Base-by-base conservation (phyloP, 1,284 basidiomycete species). In the Rhodotorula sp. region DNA sequence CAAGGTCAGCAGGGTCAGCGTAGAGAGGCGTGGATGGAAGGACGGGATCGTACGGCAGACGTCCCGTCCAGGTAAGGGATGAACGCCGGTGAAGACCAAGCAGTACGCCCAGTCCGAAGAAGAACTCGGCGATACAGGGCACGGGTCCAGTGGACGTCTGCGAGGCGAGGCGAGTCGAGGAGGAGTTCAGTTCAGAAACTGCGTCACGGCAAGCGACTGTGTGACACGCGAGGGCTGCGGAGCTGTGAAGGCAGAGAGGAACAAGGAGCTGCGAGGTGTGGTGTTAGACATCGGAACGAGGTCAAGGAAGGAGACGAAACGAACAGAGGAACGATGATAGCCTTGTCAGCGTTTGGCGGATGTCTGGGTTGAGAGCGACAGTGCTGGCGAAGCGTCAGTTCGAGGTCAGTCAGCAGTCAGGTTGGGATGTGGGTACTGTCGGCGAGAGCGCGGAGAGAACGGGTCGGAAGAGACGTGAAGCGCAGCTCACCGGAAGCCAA, bases 41-140 rank as follows among this genome's bases (percentile, higher is more conserved):
- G n/a, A n/a, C n/a, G n/a, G n/a, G n/a, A n/a, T n/a, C 54, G 54
- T 24, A 48, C 55, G 73, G 74, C 77, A 80, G 0, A 73, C 68
- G 37, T 80, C 79, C 79, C 51, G 79, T 77, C 4, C 4, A 80
- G 48, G 61, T 78, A 79, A 11, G 60, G 55, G 65, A 87, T 80
- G 79, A 87, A 86, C 8, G 85, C 85, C 76, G 87, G 87, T 86
- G 80, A 88, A 88, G 46, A 88, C 84, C 84, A 71, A 86, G 79
- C 65, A 81, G 83, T 65, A 88, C 84, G 46, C 83, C 82, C 34
- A 81, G 77, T 1, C 87, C 87, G 57, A 88, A 80, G 31, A 84
- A 69, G 87, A 59, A 34, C 30, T 72, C 71, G 31, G 62, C 68
- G 51, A 72, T 37, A 47, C 67, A 69, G 7, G 71, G 71, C 0